phyloP scores from a whole-genome alignment of 2,329 filamentous ascomycete genomes.

The Sarocladium oryzae region DNA sequence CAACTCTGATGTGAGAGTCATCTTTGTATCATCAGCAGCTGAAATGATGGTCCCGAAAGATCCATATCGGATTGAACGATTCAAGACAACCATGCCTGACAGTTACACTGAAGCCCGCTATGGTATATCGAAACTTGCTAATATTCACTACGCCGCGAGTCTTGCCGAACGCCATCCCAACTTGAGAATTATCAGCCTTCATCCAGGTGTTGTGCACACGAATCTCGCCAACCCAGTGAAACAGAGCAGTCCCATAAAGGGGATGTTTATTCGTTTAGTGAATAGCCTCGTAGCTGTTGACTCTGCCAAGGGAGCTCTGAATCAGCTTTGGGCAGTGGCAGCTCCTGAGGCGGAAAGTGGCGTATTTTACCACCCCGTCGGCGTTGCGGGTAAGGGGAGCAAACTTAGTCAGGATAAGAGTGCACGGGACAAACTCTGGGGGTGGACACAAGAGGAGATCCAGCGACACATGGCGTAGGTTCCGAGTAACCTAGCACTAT shows the following conservation, averaged over 20 bases:
- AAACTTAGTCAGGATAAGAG: slow-evolving; percentile 14
- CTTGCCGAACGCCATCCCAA: background rate
- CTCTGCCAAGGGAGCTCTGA: slow-evolving; percentile 21
- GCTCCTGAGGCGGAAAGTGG: slow-evolving; percentile 20
- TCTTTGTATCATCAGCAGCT: slow-evolving; percentile 7
- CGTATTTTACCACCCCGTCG: slow-evolving; percentile 23
- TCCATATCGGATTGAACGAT: no score
- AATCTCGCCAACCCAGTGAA: background rate
- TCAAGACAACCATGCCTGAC: background rate
- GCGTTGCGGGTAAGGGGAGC: background rate
- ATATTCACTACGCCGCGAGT: background rate
- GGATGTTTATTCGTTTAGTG: background rate
- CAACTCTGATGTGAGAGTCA: slow-evolving; percentile 17
- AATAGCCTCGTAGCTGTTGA: slow-evolving; percentile 10
- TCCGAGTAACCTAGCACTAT: no score
- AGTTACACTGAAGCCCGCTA: background rate
- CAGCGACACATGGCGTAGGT: background rate
- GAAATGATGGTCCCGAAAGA: background rate
- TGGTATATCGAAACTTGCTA: background rate
- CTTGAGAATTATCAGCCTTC: background rate
- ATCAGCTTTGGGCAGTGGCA: slow-evolving; percentile 32
- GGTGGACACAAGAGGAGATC: slow-evolving; percentile 20
- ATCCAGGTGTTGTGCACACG: background rate
- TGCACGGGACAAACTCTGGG: slow-evolving; percentile 16
- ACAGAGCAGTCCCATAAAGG: background rate